Evolutionary conservation across 202 grass and related monocot species (phyloP).

Genomic region (Tripidium arundinaceum): DNA sequence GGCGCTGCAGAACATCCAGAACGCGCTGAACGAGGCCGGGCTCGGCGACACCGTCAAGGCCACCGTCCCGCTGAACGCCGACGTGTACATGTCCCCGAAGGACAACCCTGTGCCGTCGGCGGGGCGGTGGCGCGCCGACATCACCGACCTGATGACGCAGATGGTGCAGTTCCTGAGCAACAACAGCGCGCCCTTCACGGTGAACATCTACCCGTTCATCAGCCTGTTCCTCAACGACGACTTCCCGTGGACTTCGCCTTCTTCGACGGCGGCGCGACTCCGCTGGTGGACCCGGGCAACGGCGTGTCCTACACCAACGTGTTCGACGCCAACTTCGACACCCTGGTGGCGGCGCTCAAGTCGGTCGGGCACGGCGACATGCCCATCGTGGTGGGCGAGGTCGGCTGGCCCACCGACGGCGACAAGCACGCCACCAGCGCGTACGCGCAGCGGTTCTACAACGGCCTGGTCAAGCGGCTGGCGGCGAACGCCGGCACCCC

Average conservation of each 20-base stretch:
- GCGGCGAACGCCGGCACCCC: slow-evolving; percentile 49
- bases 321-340: slow-evolving; percentile 99
- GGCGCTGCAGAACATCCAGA: slow-evolving; percentile 50
- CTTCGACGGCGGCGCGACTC: slow-evolving; percentile 38
- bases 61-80: slow-evolving; percentile 54
- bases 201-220: slow-evolving; percentile 68
- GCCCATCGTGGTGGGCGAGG: slow-evolving; percentile 59
- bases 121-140: slow-evolving; percentile 44
- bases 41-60: slow-evolving; percentile 33
- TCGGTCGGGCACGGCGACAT: slow-evolving; percentile 35
- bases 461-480: slow-evolving; percentile 51
- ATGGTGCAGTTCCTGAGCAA: slow-evolving; percentile 27
- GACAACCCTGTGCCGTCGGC: slow-evolving; percentile 45
- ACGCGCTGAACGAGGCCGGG: slow-evolving; percentile 47
- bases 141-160: slow-evolving; percentile 29
- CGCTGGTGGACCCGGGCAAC: background rate
- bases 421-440: slow-evolving; percentile 49
- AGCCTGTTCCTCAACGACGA: slow-evolving; percentile 38
- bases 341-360: slow-evolving; percentile 56
- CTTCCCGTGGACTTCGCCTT: slow-evolving; percentile 62
- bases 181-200: slow-evolving; percentile 39
- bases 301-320: slow-evolving; percentile 66
- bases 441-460: slow-evolving; percentile 56
- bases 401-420: slow-evolving; percentile 77
- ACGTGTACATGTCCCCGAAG: slow-evolving; percentile 55